phyloP scores from a whole-genome alignment of 2,329 filamentous ascomycete genomes.

The Ophiostoma ulmi region DNA sequence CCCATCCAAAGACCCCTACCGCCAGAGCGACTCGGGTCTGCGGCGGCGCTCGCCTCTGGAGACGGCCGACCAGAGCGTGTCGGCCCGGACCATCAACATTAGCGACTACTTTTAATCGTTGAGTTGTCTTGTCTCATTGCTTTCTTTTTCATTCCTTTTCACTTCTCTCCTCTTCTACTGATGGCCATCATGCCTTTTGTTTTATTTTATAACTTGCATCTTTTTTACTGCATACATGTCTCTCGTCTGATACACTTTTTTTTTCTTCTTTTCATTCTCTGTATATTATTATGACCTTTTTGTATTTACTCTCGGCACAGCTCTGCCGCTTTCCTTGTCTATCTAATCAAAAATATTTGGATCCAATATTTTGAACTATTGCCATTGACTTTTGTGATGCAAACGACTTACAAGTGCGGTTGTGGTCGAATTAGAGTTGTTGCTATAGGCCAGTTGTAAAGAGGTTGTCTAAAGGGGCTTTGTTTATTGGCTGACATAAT shows the following conservation, averaged over 20 bases:
- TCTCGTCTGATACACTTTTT: not conserved
- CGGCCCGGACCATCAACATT: not conserved
- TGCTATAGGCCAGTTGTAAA: not conserved
- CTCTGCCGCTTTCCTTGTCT: not conserved
- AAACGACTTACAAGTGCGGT: not conserved
- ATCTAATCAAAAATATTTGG: not conserved
- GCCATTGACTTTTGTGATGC: not conserved
- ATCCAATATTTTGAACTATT: not conserved
- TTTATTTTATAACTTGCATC: not conserved
- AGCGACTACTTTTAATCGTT: not conserved
- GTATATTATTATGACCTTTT: constrained; percentile 12
- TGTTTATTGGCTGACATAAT: not conserved
- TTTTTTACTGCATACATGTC: not conserved
- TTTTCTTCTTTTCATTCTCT: not conserved
- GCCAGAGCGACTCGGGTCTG: constrained; percentile 27
- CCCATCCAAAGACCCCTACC: constrained; percentile 20
- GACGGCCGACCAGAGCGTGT: not conserved
- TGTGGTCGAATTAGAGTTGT: not conserved
- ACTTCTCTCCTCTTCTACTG: not conserved
- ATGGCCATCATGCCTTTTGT: constrained; percentile 7
- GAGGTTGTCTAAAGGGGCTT: too few relatives aligned
- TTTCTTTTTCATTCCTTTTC: not conserved
- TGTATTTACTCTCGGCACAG: not conserved
- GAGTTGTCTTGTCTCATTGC: not conserved
- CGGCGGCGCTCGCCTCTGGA: not conserved